Percentiles rank a stretch among this genome's conserved stretches.
Conservation (phyloP, 257 asterid species). For the Solanum ossicruentum region DNA sequence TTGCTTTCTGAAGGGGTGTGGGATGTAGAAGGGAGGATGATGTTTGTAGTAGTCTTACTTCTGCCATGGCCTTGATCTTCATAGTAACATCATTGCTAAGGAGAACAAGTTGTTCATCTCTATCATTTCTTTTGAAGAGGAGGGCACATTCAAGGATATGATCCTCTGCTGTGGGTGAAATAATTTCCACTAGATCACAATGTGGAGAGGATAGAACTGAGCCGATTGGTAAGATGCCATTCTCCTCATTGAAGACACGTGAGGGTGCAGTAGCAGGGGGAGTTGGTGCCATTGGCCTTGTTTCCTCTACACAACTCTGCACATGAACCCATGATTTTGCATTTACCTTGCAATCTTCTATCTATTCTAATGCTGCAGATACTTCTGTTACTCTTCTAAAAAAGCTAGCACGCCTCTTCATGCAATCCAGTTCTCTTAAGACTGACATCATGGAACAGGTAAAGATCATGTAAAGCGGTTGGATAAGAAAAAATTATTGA, state of each 20-base stretch:
- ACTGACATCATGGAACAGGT: conserved; percentile 28
- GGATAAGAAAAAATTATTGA: neutral
- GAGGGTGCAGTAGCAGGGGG: conserved; percentile 48
- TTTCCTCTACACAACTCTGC: conserved; percentile 66
- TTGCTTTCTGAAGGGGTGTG: neutral
- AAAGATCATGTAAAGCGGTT: neutral
- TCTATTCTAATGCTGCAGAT: conserved; percentile 64
- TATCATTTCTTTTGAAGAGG: conserved; percentile 23
- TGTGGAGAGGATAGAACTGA: neutral
- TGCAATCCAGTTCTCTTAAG: conserved; percentile 72
- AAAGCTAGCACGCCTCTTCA: conserved; percentile 42
- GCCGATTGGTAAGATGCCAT: neutral
- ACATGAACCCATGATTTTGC: conserved; percentile 67
- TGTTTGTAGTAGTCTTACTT: conserved; percentile 29
- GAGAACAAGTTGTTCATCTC: conserved; percentile 47
- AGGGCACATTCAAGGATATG: conserved; percentile 67
- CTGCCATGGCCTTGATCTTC: conserved; percentile 93
- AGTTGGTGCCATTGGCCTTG: conserved; percentile 49
- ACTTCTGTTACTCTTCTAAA: conserved; percentile 50
- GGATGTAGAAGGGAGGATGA: neutral
- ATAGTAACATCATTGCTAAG: conserved; percentile 55
- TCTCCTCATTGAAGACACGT: conserved; percentile 20
- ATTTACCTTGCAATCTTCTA: conserved; percentile 51
- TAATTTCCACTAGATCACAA: conserved; percentile 30
- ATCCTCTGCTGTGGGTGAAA: conserved; percentile 73